These are phyloP conservation scores for Ophiostoma piceae DNA, from an alignment of 2,329 filamentous ascomycete genomes.

Conservation along the genomic window DNA sequence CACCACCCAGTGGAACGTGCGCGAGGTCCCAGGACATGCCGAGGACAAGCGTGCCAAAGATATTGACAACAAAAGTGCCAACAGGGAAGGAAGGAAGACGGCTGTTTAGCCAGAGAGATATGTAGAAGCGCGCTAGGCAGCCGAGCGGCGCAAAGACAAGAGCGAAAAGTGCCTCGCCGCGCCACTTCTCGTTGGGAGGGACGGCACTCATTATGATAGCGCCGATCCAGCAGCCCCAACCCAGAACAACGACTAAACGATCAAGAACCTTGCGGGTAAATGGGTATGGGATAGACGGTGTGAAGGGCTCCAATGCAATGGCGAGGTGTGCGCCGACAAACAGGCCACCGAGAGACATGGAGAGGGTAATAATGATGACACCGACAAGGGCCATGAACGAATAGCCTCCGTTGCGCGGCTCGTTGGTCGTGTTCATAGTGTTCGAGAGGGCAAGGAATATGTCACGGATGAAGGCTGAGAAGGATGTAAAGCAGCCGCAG, in stretches of 20 bases:
- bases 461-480: constrained; percentile 64
- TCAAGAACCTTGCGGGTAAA: constrained; percentile 60
- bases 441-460: constrained; percentile 69
- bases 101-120: constrained; percentile 65
- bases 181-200: constrained; percentile 70
- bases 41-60: constrained; percentile 68
- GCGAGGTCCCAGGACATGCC: constrained; percentile 76
- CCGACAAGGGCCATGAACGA: constrained; percentile 77
- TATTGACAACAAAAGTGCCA: constrained; percentile 79
- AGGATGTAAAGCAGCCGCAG: constrained; percentile 66
- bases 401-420: constrained; percentile 63
- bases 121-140: constrained; percentile 69
- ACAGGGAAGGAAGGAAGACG: constrained; percentile 65
- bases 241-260: constrained; percentile 57
- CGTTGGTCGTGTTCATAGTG: constrained; percentile 49
- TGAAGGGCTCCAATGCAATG: constrained; percentile 51
- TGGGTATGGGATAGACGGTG: constrained; percentile 55
- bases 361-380: constrained; percentile 66
- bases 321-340: constrained; percentile 72
- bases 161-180: constrained; percentile 67
- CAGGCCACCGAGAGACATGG: constrained; percentile 64
- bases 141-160: constrained; percentile 79
- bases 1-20: constrained; percentile 52
- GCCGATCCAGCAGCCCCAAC: constrained; percentile 70
- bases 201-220: constrained; percentile 66